Conservation (phyloP, 179 eudicot species). For the Actinidia arguta region DNA sequence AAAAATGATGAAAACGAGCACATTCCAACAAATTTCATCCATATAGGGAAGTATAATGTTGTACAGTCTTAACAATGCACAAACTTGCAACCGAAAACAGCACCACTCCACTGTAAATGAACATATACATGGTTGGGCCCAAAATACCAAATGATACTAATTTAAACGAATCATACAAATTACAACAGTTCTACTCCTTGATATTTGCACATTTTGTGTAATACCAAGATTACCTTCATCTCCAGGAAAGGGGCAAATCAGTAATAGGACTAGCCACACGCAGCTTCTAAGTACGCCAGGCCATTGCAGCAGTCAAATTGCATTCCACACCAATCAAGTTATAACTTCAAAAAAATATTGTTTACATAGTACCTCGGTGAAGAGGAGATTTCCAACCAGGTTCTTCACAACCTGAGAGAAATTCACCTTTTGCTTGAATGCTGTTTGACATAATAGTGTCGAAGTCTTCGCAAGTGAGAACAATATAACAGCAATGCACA, state of each 20-base stretch:
- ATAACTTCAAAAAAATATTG: conserved; percentile 10
- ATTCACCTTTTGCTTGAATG: not conserved
- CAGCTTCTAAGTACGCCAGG: not conserved
- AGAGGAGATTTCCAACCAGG: not conserved
- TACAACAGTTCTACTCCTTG: not conserved
- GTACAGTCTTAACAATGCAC: not conserved
- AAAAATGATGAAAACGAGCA: no score
- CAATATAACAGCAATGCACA: not conserved
- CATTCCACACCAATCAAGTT: not conserved
- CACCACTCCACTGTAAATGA: not conserved
- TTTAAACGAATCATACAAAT: not conserved
- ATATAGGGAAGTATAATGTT: not conserved
- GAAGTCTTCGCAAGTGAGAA: not conserved
- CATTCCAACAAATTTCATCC: no score
- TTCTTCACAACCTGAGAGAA: not conserved
- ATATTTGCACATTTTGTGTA: not conserved
- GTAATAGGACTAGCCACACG: not conserved
- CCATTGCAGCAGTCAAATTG: not conserved
- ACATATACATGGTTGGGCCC: not conserved
- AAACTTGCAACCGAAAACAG: no score
- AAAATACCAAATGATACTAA: not conserved
- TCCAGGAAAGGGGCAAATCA: not conserved
- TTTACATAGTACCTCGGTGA: not conserved
- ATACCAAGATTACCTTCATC: not conserved
- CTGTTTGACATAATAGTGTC: not conserved